Percentiles rank a stretch among this genome's conserved stretches.
Evolutionary conservation across 495 filamentous ascomycete species (phyloP).

Genomic region (Xeromyces bisporus): DNA sequence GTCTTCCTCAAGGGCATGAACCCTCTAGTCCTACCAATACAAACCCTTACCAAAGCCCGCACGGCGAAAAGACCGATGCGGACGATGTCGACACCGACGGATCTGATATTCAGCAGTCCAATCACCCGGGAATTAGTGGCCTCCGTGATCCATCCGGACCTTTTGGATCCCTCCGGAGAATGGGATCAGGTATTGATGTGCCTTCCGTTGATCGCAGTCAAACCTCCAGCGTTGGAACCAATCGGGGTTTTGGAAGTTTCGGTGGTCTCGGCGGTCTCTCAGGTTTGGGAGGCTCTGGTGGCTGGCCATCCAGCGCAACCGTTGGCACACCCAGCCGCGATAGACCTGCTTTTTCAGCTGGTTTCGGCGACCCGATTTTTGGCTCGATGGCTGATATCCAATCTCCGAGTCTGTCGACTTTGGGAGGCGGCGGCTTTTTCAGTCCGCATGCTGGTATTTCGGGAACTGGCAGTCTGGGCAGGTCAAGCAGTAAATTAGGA

Average conservation of each 20-base stretch:
- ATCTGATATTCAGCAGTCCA: conserved; percentile 36
- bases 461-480: conserved; percentile 38
- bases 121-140: conserved; percentile 40
- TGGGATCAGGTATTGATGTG: conserved; percentile 43
- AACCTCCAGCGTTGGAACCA: conserved; percentile 64
- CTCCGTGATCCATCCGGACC: conserved; percentile 33
- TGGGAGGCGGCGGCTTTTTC: conserved; percentile 39
- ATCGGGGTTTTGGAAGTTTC: conserved; percentile 50
- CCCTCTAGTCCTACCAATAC: conserved; percentile 86
- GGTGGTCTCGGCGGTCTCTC: conserved; percentile 43
- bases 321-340: conserved; percentile 63
- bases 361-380: conserved; percentile 62
- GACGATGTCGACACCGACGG: conserved; percentile 48
- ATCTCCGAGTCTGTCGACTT: conserved; percentile 50
- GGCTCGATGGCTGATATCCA: conserved; percentile 53
- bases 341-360: conserved; percentile 39
- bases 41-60: conserved; percentile 92
- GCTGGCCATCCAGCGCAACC: conserved; percentile 48
- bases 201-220: conserved; percentile 64
- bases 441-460: conserved; percentile 31
- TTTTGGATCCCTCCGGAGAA: conserved; percentile 31
- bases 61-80: conserved; percentile 54
- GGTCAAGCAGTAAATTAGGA: conserved; percentile 71
- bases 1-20: conserved; percentile 39
- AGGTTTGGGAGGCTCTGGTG: conserved; percentile 38